Base-by-base conservation (phyloP, 345 rosid species). In the Firmiana major region DNA sequence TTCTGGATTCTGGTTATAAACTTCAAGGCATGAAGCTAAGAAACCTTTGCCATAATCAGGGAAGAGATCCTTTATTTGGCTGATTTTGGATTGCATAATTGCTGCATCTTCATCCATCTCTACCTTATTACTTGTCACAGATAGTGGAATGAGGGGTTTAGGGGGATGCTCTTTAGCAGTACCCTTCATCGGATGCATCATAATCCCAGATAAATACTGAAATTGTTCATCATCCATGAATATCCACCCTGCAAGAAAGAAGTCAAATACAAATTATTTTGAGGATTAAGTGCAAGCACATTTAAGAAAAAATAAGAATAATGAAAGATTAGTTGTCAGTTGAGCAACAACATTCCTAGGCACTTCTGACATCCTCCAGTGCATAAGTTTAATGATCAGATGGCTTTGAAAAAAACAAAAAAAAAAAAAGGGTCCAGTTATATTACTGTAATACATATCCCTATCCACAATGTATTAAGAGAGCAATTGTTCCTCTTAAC, bases 11-110 rank as follows among this genome's bases (percentile, higher is more conserved):
- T 88, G 90, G 85, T 91, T 93, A 86, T 93, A 93, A 31, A 85
- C 97, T 87, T 93, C 94, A 26, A 96, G 97, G 80, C 99, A 96
- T 57, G 94, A 91, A 76, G 89, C 85, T 66, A 96, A 63, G 85
- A 84, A 96, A 10, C 97, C 97, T 63, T 89, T 85, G 67, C 97
- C 98, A 82, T 87, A 90, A 70, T 92, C 97, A 59, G 99, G 94
- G 83, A 95, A 95, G 49, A 93, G 88, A 82, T 95, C 98, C 84
- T 88, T 95, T 80, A 95, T 85, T 82, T 92, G 98, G 83, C 93
- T 93, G 79, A 95, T 89, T 82, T 91, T 91, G 55, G 98, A 95
- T 79, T 88, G 94, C 87, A 87, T 71, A 73, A 95, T 90, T 62
- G 87, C 91, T 67, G 85, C 84, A 75, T 86, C 88, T 84, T 93